Evolutionary conservation across 768 basidiomycete species (phyloP).

Genomic region (Termitomyces titanicus): DNA sequence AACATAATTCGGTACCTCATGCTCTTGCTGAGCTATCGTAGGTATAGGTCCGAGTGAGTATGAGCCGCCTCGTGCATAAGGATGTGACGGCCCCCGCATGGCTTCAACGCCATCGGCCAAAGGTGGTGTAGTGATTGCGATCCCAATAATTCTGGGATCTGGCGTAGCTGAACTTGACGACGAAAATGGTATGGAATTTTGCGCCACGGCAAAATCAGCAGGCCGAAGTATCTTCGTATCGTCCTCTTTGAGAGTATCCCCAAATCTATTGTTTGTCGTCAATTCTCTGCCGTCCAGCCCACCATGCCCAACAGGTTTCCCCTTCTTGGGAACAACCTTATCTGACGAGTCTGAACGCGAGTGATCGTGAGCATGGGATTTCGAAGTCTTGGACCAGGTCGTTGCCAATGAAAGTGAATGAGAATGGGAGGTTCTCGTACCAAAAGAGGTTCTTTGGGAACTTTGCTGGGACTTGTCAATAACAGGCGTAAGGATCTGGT

Average conservation of each 20-base stretch:
- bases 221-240: conserved; percentile 39
- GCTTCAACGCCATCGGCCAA: conserved; percentile 22
- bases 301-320: conserved; percentile 29
- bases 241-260: conserved; percentile 35
- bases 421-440: conserved; percentile 25
- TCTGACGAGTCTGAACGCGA: conserved; percentile 42
- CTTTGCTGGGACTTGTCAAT: conserved; percentile 17
- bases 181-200: conserved; percentile 6
- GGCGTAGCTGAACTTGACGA: conserved; percentile 19
- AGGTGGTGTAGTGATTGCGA: conserved; percentile 35
- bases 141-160: conserved; percentile 28
- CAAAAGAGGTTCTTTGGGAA: conserved; percentile 12
- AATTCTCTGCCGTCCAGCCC: conserved; percentile 11
- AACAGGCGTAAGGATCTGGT: conserved; percentile 52
- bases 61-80: conserved; percentile 45
- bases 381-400: conserved; percentile 30
- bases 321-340: conserved; percentile 37
- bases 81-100: conserved; percentile 39
- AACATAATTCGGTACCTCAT: conserved; percentile 30
- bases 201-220: conserved; percentile 35
- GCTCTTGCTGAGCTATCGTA: conserved; percentile 21
- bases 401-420: conserved; percentile 35
- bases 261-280: conserved; percentile 25
- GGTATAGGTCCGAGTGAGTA: conserved; percentile 21
- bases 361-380: conserved; percentile 34